These are phyloP conservation scores for Entophlyctis luteolus DNA, from an alignment of 192 early-diverging fungal genomes.

Conservation along the genomic window DNA sequence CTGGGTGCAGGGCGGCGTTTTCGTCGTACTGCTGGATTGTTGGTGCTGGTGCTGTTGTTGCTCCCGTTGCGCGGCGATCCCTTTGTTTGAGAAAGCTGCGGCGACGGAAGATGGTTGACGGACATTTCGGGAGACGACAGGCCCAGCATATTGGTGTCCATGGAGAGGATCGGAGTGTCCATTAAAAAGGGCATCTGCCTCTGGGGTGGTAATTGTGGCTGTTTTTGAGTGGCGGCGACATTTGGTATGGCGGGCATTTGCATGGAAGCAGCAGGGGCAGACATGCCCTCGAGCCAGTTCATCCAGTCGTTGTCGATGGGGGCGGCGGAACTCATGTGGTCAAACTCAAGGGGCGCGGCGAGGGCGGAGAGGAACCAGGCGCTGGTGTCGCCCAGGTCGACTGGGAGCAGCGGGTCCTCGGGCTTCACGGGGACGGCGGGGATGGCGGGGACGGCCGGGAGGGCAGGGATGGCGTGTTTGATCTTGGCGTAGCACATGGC, in stretches of 20 bases:
- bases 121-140: neutral
- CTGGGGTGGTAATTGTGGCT: too few relatives aligned
- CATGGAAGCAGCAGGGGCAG: neutral
- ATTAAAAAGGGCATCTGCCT: too few relatives aligned
- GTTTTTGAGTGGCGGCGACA: too few relatives aligned
- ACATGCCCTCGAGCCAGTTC: slow-evolving; percentile 22
- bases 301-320: neutral
- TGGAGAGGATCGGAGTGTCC: neutral
- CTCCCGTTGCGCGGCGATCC: neutral
- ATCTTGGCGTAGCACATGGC: neutral
- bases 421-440: neutral
- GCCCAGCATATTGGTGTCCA: neutral
- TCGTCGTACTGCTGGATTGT: neutral
- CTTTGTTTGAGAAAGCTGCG: neutral
- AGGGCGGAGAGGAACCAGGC: neutral
- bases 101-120: neutral
- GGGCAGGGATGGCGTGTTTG: neutral
- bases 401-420: too few relatives aligned
- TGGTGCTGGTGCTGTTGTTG: neutral
- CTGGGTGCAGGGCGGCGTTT: neutral
- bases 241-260: neutral
- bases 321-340: neutral
- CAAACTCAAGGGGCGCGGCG: neutral
- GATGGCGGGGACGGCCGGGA: neutral
- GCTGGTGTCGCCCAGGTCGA: neutral